Conservation (phyloP, 148 eudicot species). For the Rheum nobile region DNA sequence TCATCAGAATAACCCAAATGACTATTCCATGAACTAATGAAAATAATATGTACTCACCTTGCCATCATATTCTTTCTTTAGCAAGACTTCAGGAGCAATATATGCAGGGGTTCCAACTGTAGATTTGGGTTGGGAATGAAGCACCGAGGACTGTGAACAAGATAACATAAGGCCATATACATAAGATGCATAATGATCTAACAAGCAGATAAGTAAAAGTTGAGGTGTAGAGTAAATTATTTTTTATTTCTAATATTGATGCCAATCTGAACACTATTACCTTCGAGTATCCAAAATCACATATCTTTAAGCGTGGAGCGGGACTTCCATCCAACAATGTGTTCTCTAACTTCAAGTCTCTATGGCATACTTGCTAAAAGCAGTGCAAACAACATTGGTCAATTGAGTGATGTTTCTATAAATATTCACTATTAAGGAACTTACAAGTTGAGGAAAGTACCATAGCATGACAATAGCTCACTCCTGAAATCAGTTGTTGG, state of each 20-base stretch:
- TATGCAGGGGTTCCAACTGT: conserved; percentile 98
- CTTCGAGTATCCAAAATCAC: conserved; percentile 98
- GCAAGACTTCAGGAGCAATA: conserved; percentile 86
- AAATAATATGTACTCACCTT: conserved; percentile 28
- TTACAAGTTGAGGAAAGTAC: conserved; percentile 21
- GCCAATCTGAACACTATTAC: conserved; percentile 14
- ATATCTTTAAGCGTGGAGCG: conserved; percentile 81
- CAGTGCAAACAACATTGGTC: neutral
- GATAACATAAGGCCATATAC: conserved; percentile 4
- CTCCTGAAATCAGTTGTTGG: conserved; percentile 88
- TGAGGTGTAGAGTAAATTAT: neutral
- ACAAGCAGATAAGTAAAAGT: neutral
- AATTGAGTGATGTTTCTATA: neutral
- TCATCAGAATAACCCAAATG: neutral
- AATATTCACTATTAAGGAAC: neutral
- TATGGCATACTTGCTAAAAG: conserved; percentile 80
- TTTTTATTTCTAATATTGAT: neutral
- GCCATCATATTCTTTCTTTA: conserved; percentile 85
- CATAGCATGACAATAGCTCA: conserved; percentile 96
- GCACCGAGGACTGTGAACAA: conserved; percentile 66
- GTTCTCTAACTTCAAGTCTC: conserved; percentile 84
- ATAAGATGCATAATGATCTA: neutral
- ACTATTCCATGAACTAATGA: neutral
- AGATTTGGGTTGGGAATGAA: conserved; percentile 92
- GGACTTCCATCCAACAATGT: conserved; percentile 87